Base-by-base conservation (phyloP, 805 yeast genomes). In the Kuraishia floccosa region DNA sequence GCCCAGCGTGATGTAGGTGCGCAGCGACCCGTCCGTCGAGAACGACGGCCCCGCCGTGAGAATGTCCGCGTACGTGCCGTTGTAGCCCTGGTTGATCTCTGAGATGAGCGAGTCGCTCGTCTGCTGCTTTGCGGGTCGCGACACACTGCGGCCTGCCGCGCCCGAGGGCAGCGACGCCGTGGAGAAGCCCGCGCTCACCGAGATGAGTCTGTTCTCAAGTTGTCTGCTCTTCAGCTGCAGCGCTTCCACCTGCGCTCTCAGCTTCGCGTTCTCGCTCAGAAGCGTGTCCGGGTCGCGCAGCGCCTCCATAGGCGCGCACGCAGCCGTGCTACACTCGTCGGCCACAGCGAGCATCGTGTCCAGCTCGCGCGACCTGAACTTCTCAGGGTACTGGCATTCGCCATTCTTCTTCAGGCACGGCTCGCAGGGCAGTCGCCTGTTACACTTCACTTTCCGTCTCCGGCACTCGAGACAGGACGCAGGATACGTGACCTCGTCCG, bases 301-400 rank as follows among this genome's bases (percentile, higher is more conserved):
- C n/a, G n/a, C n/a, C n/a, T n/a, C n/a, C n/a, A n/a, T n/a, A n/a
- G n/a, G n/a, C n/a, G n/a, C n/a, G n/a, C n/a, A n/a, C n/a, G n/a
- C n/a, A n/a, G n/a, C n/a, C n/a, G n/a, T n/a, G n/a, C n/a, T n/a
- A n/a, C n/a, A n/a, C n/a, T n/a, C n/a, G n/a, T n/a, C n/a, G n/a
- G n/a, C n/a, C 9, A 19, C 22, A 7, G 22, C 7, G 5, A 28
- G 18, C 12, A 28, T 21, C 5, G 20, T 18, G 5, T 17, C 13
- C n/a, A 51, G 40, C 35, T 50, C 54, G 18, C 58, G 59, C 25
- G 65, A 63, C 39, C 71, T 45, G 38, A 63, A 64, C 2, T 64
- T 63, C 11, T 63, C 51, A 3, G 71, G 71, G 35, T 59, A 64
- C 23, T 50, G 54, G 43, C 71, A 64, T 3, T 41, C 43, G 8